Evolutionary conservation across 371 early-diverging fungal species (phyloP), one percentile per base, ranked within the genome.

Genomic region (Mucor plumbeus): DNA sequence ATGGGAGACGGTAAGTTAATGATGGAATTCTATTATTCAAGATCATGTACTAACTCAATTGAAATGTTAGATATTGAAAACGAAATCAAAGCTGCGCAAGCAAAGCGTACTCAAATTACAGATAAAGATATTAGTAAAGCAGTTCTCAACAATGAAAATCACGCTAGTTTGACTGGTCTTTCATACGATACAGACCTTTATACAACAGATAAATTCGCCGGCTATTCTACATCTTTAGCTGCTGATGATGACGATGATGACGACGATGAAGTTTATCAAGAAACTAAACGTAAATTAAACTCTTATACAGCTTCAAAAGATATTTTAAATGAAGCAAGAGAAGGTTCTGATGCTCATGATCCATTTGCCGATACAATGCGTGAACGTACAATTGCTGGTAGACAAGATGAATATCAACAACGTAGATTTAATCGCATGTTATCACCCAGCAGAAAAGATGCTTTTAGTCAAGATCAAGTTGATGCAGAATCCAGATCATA

Each of bases 381-480:
- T 31, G 78, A 76, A 56, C 79, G 85, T 39, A 78, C 83, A 7
- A 95, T 97, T 66, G 88, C 88, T 7, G 97, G 95, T 53, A 79
- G 97, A 57, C 93, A 97, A 72, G 88, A 86, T 76, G 95, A 96
- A 59, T 97, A 98, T 68, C 91, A 92, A 53, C 87, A 87, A 61
- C 88, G 94, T 36, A 80, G 96, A 39, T 87, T 88, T 63, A 87
- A 87, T 55, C 87, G 99, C 9, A 84, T 84, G 63, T 85, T 98
- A 26, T 96, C 97, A 11, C 96, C 97, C 3, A 92, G 91, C 59
- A 85, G 97, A 14, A 84, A 77, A 38, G 97, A 98, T 74, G 91
- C 95, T 0, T 96, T 97, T 72, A 68, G 86, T n/a, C 77, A 67
- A 44, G 72, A 72, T 3, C 71, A 62, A 4, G 66, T 59, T 19